These are phyloP conservation scores for Panaeolus papilionaceus DNA, from an alignment of 768 basidiomycete species.

Conservation along the genomic window DNA sequence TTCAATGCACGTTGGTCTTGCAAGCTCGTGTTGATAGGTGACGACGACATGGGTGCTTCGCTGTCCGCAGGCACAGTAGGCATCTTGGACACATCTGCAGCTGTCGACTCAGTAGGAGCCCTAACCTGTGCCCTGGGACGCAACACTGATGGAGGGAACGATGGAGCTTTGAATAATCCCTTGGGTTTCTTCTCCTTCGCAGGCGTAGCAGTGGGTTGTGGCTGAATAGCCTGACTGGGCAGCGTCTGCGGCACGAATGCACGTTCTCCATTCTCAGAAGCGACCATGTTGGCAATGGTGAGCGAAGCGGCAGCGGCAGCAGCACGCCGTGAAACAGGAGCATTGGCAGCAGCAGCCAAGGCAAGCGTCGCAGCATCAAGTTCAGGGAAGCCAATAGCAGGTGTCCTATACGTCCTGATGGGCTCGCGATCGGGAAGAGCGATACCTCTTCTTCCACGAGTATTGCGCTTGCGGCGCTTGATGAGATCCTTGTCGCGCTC, in stretches of 20 bases:
- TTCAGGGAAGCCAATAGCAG: constrained; percentile 85
- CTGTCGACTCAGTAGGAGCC: constrained; percentile 72
- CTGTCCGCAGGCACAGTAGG: constrained; percentile 66
- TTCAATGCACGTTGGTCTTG: constrained; percentile 56
- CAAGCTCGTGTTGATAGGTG: constrained; percentile 27
- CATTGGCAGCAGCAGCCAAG: constrained; percentile 64
- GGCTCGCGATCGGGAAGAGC: constrained; percentile 93
- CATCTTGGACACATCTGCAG: constrained; percentile 59
- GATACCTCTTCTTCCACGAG: constrained; percentile 80
- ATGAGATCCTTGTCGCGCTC: constrained; percentile 94
- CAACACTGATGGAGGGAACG: constrained; percentile 58
- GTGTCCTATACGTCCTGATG: constrained; percentile 89
- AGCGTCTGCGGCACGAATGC: constrained; percentile 55
- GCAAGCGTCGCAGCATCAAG: constrained; percentile 75
- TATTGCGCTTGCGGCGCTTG: constrained; percentile 84
- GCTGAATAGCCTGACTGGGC: constrained; percentile 40
- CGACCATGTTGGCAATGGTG: constrained; percentile 92
- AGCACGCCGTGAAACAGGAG: constrained; percentile 77
- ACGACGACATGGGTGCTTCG: constrained; percentile 57
- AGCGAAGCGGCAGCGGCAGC: constrained; percentile 85
- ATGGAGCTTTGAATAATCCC: constrained; percentile 76
- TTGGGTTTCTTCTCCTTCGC: constrained; percentile 72
- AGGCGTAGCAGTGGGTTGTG: constrained; percentile 35
- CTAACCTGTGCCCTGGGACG: constrained; percentile 64
- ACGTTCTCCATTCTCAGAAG: constrained; percentile 77